These are phyloP conservation scores for Erigeron canadensis DNA, from an alignment of 129 eudicot genomes.

Conservation along the genomic window DNA sequence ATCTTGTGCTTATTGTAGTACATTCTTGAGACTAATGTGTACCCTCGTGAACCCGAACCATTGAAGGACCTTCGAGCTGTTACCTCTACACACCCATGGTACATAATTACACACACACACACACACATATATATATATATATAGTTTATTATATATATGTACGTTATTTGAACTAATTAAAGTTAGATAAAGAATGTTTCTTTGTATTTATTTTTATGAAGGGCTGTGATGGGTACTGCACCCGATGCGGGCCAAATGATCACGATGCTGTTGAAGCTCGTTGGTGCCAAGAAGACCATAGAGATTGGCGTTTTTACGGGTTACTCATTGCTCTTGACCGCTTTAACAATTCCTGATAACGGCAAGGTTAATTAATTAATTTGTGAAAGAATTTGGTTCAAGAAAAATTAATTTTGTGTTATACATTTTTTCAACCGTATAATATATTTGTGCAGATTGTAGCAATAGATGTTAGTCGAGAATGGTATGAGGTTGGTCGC, in stretches of 20 bases:
- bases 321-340: slow-evolving; percentile 30
- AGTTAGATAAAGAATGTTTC: too few relatives aligned
- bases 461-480: slow-evolving; percentile 22
- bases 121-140: too few relatives aligned
- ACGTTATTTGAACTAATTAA: too few relatives aligned
- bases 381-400: too few relatives aligned
- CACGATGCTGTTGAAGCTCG: slow-evolving; percentile 21
- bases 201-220: too few relatives aligned
- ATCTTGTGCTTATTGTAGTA: too few relatives aligned
- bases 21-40: slow-evolving; percentile 46
- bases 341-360: too few relatives aligned
- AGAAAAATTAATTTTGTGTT: neutral
- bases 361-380: too few relatives aligned
- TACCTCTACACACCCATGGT: slow-evolving; percentile 53
- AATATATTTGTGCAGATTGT: slow-evolving; percentile 30
- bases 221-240: slow-evolving; percentile 30
- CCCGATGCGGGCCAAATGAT: slow-evolving; percentile 40
- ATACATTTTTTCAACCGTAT: neutral
- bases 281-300: slow-evolving; percentile 21
- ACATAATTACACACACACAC: too few relatives aligned
- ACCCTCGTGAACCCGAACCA: slow-evolving; percentile 52
- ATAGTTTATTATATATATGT: too few relatives aligned
- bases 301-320: slow-evolving; percentile 35
- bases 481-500: slow-evolving; percentile 24
- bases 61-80: slow-evolving; percentile 57